Evolutionary conservation across 2,329 filamentous ascomycete genomes (phyloP).

Genomic region (Fusarium chaquense): DNA sequence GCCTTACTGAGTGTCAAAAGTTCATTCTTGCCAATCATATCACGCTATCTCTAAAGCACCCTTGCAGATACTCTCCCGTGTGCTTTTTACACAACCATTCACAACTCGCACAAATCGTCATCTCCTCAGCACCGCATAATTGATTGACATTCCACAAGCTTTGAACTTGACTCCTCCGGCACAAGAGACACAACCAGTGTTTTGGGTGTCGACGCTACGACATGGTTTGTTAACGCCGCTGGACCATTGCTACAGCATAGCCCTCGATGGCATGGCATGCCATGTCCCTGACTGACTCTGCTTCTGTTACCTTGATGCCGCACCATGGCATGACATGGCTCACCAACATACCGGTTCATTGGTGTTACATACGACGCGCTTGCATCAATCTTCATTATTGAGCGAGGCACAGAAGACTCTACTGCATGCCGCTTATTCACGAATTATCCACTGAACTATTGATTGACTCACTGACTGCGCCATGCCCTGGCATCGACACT

Average conservation of each 20-base stretch:
- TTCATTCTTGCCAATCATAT: constrained; percentile 26
- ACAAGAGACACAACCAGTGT: constrained; percentile 45
- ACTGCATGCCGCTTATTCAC: neutral
- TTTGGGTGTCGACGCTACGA: constrained; percentile 46
- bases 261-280: constrained; percentile 4
- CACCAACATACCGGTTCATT: constrained; percentile 25
- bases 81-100: constrained; percentile 9
- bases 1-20: neutral
- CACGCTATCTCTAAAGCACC: neutral
- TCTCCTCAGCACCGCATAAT: constrained; percentile 18
- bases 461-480: constrained; percentile 18
- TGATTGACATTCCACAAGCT: constrained; percentile 30
- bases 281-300: constrained; percentile 24
- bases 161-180: constrained; percentile 36
- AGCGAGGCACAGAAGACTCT: neutral
- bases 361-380: neutral
- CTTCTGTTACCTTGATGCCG: constrained; percentile 15
- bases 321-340: constrained; percentile 15
- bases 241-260: constrained; percentile 13
- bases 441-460: neutral
- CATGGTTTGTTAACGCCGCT: constrained; percentile 29
- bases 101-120: constrained; percentile 34
- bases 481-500: constrained; percentile 28
- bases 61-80: constrained; percentile 20
- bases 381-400: neutral